Percentiles rank a stretch among this genome's conserved stretches.
Evolutionary conservation across 1,139 yeast species (phyloP).

Genomic region (Geotrichum macrosporum): DNA sequence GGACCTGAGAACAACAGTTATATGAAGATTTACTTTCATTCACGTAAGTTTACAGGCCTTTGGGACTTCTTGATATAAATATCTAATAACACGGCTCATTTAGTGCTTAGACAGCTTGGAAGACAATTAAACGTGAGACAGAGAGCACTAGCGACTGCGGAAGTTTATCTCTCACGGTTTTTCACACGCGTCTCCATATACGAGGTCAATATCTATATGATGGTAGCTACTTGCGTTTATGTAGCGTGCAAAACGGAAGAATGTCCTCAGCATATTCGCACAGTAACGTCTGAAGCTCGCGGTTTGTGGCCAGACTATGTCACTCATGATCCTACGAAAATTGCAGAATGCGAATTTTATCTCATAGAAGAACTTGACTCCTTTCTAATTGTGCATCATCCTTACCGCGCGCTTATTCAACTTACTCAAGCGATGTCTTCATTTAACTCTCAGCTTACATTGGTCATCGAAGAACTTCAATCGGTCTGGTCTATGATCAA

Average conservation of each 20-base stretch:
- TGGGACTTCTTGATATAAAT: constrained; percentile 39
- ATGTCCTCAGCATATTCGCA: constrained; percentile 87
- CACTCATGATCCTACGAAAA: constrained; percentile 83
- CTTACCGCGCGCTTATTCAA: constrained; percentile 70
- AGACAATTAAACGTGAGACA: constrained; percentile 73
- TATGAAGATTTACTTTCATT: constrained; percentile 43
- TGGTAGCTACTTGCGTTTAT: constrained; percentile 81
- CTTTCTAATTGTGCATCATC: constrained; percentile 79
- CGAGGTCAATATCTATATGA: constrained; percentile 75
- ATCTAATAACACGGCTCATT: constrained; percentile 46
- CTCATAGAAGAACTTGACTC: constrained; percentile 84
- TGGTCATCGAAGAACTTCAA: constrained; percentile 70
- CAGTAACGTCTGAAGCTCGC: constrained; percentile 78
- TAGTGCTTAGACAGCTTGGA: constrained; percentile 66
- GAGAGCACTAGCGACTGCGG: constrained; percentile 83
- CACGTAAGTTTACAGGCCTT: constrained; percentile 33
- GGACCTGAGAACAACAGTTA: constrained; percentile 39
- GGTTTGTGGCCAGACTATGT: constrained; percentile 93
- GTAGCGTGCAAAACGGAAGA: constrained; percentile 93
- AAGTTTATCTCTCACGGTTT: constrained; percentile 72
- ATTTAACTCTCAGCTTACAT: constrained; percentile 34
- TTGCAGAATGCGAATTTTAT: constrained; percentile 97
- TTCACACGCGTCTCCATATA: constrained; percentile 65
- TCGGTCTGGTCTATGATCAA: constrained; percentile 85
- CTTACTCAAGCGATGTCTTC: constrained; percentile 46